These are phyloP conservation scores for Phytophthora fragariae DNA, from an alignment of 352 stramenopile species.

Conservation along the genomic window DNA sequence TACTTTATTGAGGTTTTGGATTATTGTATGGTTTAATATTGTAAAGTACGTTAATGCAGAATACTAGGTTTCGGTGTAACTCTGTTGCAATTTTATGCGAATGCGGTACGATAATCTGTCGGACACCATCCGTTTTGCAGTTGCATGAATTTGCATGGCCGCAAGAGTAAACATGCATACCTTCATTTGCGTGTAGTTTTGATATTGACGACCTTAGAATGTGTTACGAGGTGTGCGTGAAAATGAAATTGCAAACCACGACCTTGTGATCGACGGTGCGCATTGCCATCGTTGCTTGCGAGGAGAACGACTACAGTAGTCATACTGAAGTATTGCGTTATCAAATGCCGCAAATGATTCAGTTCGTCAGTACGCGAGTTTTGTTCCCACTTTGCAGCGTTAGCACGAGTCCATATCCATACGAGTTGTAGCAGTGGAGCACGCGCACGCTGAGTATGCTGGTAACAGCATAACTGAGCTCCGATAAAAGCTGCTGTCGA, in stretches of 20 bases:
- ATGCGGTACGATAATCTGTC: slow-evolving; percentile 13
- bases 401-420: slow-evolving; percentile 79
- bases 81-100: neutral
- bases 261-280: slow-evolving; percentile 6
- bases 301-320: no score
- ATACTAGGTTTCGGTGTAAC: no score
- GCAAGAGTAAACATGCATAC: slow-evolving; percentile 6
- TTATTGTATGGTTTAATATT: no score
- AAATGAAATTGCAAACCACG: neutral
- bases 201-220: no score
- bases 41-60: no score
- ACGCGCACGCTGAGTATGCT: slow-evolving; percentile 72
- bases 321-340: no score
- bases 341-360: no score
- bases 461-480: slow-evolving; percentile 25
- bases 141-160: slow-evolving; percentile 15
- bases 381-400: slow-evolving; percentile 42
- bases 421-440: slow-evolving; percentile 85
- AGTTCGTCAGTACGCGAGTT: no score
- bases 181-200: slow-evolving; percentile 1
- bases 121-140: slow-evolving; percentile 30
- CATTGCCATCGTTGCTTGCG: slow-evolving; percentile 5
- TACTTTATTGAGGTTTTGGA: no score
- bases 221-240: slow-evolving; percentile 10
- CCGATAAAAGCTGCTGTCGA: slow-evolving; percentile 22